phyloP scores from a whole-genome alignment of 2,329 filamentous ascomycete genomes.

The Nakataea oryzae region DNA sequence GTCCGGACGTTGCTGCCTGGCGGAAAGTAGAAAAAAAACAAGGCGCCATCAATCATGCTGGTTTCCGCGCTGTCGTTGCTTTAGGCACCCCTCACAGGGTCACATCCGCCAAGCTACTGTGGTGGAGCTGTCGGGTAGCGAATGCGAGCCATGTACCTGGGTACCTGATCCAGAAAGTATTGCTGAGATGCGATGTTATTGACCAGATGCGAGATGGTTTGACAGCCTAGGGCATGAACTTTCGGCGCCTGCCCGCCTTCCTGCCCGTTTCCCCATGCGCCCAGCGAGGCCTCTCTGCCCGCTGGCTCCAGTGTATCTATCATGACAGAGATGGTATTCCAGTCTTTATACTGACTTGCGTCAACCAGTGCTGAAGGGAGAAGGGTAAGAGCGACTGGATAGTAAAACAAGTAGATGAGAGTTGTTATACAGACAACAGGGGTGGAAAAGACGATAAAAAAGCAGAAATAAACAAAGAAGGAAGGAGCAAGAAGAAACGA shows the following conservation, averaged over 20 bases:
- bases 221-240: too few relatives aligned
- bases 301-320: not conserved
- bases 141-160: too few relatives aligned
- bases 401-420: not conserved
- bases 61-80: not conserved
- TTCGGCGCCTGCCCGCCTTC: not conserved
- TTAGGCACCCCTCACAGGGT: not conserved
- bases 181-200: not conserved
- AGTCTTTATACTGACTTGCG: not conserved
- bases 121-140: not conserved
- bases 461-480: not conserved
- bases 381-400: not conserved
- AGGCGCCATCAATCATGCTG: not conserved
- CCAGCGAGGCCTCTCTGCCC: not conserved
- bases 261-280: not conserved
- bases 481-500: not conserved
- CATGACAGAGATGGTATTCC: not conserved
- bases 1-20: not conserved
- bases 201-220: too few relatives aligned
- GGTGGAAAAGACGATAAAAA: constrained; percentile 1
- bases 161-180: too few relatives aligned
- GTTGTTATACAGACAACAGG: not conserved
- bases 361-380: not conserved
- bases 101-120: not conserved
- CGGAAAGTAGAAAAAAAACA: not conserved